A percentile compares a stretch with the other conserved stretches of the same genome.
Evolutionary conservation across 2,329 filamentous ascomycete species (phyloP).

Genomic region (Ascosphaera pollenicola): DNA sequence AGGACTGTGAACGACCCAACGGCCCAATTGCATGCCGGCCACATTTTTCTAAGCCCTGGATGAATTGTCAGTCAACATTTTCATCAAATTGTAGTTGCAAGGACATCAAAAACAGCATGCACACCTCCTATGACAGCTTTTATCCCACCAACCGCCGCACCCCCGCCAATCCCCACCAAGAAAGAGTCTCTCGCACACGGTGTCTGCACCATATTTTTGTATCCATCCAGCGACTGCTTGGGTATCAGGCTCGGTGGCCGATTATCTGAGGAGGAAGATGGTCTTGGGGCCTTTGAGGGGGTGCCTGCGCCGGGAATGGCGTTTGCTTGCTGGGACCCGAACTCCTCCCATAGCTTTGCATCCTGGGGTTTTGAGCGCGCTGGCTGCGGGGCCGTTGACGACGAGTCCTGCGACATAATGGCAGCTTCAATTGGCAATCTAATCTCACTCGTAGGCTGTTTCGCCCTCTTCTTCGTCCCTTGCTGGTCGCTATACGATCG

Average conservation of each 20-base stretch:
- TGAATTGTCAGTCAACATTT: background rate
- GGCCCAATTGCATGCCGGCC: constrained; percentile 61
- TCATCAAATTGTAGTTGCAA: constrained; percentile 1
- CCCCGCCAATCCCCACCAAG: constrained; percentile 60
- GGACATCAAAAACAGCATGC: constrained; percentile 3
- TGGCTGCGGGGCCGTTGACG: constrained; percentile 1
- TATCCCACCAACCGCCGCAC: constrained; percentile 52
- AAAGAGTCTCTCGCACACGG: constrained; percentile 72
- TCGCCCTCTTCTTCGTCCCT: no score
- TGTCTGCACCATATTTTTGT: constrained; percentile 43
- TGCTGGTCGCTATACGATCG: no score
- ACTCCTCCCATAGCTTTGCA: constrained; percentile 25
- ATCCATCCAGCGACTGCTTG: constrained; percentile 30
- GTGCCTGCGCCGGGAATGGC: constrained; percentile 32
- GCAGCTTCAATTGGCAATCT: constrained; percentile 2
- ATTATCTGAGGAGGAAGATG: no score
- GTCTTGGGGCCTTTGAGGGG: constrained; percentile 36
- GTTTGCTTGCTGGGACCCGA: constrained; percentile 27
- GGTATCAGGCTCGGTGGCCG: constrained; percentile 3
- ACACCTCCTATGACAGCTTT: constrained; percentile 56
- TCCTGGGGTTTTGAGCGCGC: constrained; percentile 20
- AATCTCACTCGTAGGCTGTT: background rate
- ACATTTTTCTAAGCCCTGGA: constrained; percentile 30
- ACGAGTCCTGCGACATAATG: constrained; percentile 3
- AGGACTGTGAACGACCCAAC: constrained; percentile 52